phyloP scores from a whole-genome alignment of 2,329 filamentous ascomycete species.

The Sporothrix humicola region DNA sequence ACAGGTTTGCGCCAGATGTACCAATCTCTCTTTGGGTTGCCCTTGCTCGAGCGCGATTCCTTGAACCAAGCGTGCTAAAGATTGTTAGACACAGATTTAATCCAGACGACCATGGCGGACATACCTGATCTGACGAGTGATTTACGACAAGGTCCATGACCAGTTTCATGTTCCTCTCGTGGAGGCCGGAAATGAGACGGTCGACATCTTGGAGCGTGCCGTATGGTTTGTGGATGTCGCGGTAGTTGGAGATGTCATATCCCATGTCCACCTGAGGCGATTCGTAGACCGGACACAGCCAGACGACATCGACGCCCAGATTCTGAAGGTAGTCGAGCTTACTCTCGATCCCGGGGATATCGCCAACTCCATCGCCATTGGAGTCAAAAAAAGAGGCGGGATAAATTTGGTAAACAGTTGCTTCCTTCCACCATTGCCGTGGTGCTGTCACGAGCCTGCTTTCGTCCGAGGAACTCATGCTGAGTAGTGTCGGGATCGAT shows the following conservation, averaged over 20 bases:
- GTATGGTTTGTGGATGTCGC: slow-evolving; percentile 57
- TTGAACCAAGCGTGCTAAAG: slow-evolving; percentile 68
- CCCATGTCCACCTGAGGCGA: slow-evolving; percentile 64
- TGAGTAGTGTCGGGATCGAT: too few species aligned
- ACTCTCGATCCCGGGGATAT: slow-evolving; percentile 67
- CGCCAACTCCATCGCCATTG: slow-evolving; percentile 67
- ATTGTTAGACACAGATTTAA: too few species aligned
- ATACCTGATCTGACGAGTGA: slow-evolving; percentile 69
- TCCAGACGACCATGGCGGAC: too few species aligned
- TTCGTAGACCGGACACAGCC: slow-evolving; percentile 59
- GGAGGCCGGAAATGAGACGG: slow-evolving; percentile 62
- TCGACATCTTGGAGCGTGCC: slow-evolving; percentile 72
- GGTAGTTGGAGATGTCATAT: slow-evolving; percentile 71
- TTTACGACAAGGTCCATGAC: slow-evolving; percentile 79
- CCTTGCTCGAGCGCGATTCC: slow-evolving; percentile 65
- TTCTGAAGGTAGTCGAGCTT: slow-evolving; percentile 68
- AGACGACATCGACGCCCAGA: slow-evolving; percentile 67
- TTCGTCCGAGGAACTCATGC: too few species aligned
- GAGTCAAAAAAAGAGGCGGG: slow-evolving; percentile 64
- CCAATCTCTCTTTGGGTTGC: slow-evolving; percentile 68
- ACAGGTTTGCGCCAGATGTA: slow-evolving; percentile 44
- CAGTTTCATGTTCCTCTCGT: slow-evolving; percentile 61
- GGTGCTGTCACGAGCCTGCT: too few species aligned
- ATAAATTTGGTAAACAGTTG: slow-evolving; percentile 49
- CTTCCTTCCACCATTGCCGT: slow-evolving; percentile 38